Conservation (phyloP, 129 eudicot genomes). For the Artemisia tridentata region DNA sequence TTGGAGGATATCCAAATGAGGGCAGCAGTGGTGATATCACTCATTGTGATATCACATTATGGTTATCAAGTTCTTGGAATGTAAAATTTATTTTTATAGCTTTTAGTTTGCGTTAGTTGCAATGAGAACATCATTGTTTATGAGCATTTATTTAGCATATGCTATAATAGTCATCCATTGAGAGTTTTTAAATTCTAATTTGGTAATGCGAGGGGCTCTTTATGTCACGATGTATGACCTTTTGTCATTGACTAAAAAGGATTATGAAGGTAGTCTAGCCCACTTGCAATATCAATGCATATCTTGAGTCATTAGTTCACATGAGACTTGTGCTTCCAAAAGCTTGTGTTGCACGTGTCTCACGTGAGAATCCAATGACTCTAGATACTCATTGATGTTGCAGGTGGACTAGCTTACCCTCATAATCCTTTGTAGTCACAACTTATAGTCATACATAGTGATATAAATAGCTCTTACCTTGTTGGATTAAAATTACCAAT, state of each 20-base stretch:
- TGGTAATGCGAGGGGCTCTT: constrained; percentile 28
- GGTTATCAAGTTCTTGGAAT: too few species aligned
- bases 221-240: constrained; percentile 40
- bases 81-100: too few species aligned
- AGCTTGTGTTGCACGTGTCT: too few species aligned
- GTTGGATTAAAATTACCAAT: too few species aligned
- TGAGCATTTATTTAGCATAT: constrained; percentile 5
- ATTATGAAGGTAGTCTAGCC: constrained; percentile 43
- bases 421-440: too few species aligned
- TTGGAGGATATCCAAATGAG: background rate
- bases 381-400: too few species aligned
- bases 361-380: too few species aligned
- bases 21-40: background rate
- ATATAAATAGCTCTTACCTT: too few species aligned
- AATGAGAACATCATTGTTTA: background rate
- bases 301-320: constrained; percentile 21
- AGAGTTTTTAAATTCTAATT: background rate
- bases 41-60: too few species aligned
- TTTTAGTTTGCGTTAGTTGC: background rate
- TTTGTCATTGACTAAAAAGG: constrained; percentile 7
- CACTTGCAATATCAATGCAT: constrained; percentile 8
- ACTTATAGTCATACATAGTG: too few species aligned
- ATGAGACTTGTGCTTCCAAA: constrained; percentile 31
- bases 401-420: too few species aligned
- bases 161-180: too few species aligned